Conservation (phyloP, 1,284 basidiomycete species). For the Naganishia cerealis region DNA sequence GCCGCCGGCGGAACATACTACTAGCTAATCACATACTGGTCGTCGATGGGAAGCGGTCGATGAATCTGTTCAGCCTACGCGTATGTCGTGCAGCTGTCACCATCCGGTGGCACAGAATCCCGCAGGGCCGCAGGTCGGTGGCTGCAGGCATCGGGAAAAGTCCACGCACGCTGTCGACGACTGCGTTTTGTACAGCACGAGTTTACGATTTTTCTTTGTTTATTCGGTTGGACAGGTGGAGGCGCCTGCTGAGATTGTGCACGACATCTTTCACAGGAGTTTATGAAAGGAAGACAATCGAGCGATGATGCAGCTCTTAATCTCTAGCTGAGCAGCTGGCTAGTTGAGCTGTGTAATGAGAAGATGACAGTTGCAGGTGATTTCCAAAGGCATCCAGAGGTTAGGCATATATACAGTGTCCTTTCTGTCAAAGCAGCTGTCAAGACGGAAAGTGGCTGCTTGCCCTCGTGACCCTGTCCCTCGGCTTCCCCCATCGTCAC, state of each 20-base stretch:
- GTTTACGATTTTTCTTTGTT: background rate
- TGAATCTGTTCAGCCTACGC: background rate
- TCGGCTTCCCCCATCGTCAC: background rate
- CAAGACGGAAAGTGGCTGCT: too few relatives aligned
- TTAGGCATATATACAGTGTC: background rate
- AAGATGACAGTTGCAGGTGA: background rate
- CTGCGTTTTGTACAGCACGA: background rate
- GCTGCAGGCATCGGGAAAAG: background rate
- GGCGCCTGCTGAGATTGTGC: background rate
- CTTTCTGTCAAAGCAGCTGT: background rate
- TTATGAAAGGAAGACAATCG: background rate
- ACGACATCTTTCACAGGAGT: background rate
- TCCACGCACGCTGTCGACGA: background rate
- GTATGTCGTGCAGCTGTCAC: background rate
- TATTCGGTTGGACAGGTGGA: conserved; percentile 4
- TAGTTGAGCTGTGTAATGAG: background rate
- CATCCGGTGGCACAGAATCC: background rate
- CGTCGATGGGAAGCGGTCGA: too few relatives aligned
- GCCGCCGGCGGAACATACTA: too few relatives aligned
- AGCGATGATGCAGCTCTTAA: conserved; percentile 1
- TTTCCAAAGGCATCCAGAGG: too few relatives aligned
- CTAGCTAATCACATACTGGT: too few relatives aligned
- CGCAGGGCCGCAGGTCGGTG: background rate
- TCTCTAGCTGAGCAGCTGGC: too few relatives aligned
- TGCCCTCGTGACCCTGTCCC: too few relatives aligned